Conservation (phyloP, 352 stramenopile genomes). For the Globisporangium middletonii region DNA sequence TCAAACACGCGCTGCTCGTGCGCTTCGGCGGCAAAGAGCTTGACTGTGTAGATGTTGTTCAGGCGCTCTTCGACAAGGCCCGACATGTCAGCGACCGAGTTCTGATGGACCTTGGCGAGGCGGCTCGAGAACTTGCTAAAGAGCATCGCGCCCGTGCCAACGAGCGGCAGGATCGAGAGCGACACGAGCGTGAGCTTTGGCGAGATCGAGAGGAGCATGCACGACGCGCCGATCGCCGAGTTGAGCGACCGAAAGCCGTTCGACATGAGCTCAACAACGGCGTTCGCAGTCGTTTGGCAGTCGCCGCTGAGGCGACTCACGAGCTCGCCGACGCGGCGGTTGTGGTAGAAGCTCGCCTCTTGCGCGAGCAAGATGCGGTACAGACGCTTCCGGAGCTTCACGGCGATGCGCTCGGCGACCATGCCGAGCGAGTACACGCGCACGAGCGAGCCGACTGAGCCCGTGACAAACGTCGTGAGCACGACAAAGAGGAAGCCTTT, state of each 20-base stretch:
- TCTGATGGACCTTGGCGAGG: slow-evolving; percentile 72
- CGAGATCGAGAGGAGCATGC: slow-evolving; percentile 87
- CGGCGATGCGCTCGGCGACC: slow-evolving; percentile 80
- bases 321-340: slow-evolving; percentile 80
- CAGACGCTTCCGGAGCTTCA: slow-evolving; percentile 65
- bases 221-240: slow-evolving; percentile 82
- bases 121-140: slow-evolving; percentile 83
- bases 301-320: slow-evolving; percentile 82
- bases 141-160: slow-evolving; percentile 73
- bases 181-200: slow-evolving; percentile 88
- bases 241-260: slow-evolving; percentile 87
- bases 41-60: slow-evolving; percentile 88
- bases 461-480: slow-evolving; percentile 78
- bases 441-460: slow-evolving; percentile 82
- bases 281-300: slow-evolving; percentile 86
- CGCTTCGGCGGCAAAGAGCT: slow-evolving; percentile 80
- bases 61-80: slow-evolving; percentile 83
- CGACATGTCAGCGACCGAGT: slow-evolving; percentile 66
- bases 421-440: slow-evolving; percentile 87
- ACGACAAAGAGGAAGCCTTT: slow-evolving; percentile 86
- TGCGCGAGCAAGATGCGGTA: slow-evolving; percentile 77
- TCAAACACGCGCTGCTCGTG: slow-evolving; percentile 62
- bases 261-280: slow-evolving; percentile 81
- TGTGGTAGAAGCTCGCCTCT: slow-evolving; percentile 81
- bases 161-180: slow-evolving; percentile 71